These are phyloP conservation scores for Dactylis glomerata DNA, from an alignment of 176 grass and related monocot genomes.

Conservation along the genomic window DNA sequence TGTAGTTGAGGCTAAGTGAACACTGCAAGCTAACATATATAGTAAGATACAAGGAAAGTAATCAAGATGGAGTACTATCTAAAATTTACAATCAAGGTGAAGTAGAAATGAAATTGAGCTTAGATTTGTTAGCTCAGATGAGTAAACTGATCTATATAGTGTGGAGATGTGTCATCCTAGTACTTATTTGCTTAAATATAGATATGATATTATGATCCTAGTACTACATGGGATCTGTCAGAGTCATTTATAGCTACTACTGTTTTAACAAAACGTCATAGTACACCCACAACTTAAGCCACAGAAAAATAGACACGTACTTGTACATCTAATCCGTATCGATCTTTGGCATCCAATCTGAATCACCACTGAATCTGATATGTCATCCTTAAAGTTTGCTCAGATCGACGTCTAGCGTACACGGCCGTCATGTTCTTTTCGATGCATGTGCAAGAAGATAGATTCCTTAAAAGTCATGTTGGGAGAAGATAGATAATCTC, in stretches of 20 bases:
- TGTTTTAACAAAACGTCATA: background rate
- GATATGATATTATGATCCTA: background rate
- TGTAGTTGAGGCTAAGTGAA: background rate
- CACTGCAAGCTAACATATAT: background rate
- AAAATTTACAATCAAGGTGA: background rate
- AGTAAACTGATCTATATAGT: background rate
- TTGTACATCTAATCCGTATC: background rate
- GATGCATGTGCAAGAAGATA: background rate
- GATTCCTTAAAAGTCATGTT: background rate
- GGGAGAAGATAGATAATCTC: background rate
- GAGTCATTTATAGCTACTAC: background rate
- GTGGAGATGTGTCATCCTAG: background rate
- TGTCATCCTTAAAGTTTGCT: background rate
- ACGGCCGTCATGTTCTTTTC: background rate
- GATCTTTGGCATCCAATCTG: background rate
- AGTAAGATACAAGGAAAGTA: background rate
- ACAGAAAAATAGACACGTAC: background rate
- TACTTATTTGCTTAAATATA: background rate
- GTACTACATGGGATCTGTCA: slow-evolving; percentile 7
- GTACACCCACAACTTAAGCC: background rate
- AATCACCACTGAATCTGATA: background rate
- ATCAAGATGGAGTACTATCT: background rate
- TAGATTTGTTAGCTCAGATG: background rate
- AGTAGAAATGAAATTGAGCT: background rate
- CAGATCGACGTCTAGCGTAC: background rate